Base-by-base conservation (phyloP, 2,329 filamentous ascomycete species). In the Byssochlamys sp. region DNA sequence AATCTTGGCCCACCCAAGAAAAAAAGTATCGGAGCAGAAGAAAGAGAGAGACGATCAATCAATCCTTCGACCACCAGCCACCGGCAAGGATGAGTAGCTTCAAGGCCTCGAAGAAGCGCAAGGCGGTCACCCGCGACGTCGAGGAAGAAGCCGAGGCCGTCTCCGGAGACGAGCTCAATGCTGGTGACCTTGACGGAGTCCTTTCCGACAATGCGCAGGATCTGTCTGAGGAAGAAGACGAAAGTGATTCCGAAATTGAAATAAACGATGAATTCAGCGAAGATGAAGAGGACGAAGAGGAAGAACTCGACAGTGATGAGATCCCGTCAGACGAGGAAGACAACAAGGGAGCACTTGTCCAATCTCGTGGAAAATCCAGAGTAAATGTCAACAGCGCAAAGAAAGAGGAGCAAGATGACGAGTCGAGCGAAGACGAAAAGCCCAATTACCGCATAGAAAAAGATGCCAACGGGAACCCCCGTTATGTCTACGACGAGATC, bases 401-500 rank as follows among this genome's bases (percentile, higher is more conserved):
- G 26, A 57, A 59, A 9, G 35, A 60, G n/a, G 58, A 60, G 6
- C 45, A 57, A 11, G 50, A 45, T 12, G 62, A 62, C 26, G 60
- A 57, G 45, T 65, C 63, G 27, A 62, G 59, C 55, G 71, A 76
- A 25, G 73, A 77, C 19, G 70, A 71, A 45, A 69, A 75, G 57
- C 75, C 77, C 25, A 84, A 84, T 67, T 85, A 81, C 70, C 82
- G 77, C 31, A 77, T 87, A 61, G 80, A 87, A 50, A 87, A 81
- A 58, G 94, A 96, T 67, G 92, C 94, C 65, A 94, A 96, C 75
- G 94, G 94, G 59, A 89, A 90, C 66, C 84, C 86, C 62, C 85
- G 94, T 71, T 99, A 95, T 70, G 81, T 96, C 51, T 99, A 97
- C 75, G 84, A 88, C 61, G 94, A 97, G 70, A 91, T 99, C 62